Evolutionary conservation across 768 basidiomycete genomes (phyloP).

Genomic region (Kwoniella heveanensis): DNA sequence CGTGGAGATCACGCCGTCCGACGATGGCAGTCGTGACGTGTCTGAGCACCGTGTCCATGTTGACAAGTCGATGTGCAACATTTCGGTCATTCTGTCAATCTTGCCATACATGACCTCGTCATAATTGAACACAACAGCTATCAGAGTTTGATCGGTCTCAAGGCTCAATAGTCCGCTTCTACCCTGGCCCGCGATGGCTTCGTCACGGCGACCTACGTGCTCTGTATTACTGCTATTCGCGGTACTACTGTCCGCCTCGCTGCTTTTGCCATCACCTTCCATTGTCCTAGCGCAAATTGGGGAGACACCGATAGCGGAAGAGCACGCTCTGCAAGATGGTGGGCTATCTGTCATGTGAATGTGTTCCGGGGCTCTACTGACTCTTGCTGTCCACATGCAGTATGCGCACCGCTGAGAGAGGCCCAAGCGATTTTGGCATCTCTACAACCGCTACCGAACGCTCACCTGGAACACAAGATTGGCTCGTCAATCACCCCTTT

Average conservation of each 20-base stretch:
- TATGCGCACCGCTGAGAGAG: constrained; percentile 36
- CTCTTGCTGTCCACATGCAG: constrained; percentile 11
- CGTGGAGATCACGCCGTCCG: not conserved
- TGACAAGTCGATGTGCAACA: not conserved
- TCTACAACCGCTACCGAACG: constrained; percentile 28
- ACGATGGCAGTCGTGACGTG: not conserved
- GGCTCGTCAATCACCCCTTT: constrained; percentile 23
- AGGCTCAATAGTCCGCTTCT: no score
- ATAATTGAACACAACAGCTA: no score
- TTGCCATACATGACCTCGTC: no score
- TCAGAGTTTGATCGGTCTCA: no score
- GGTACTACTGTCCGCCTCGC: constrained; percentile 1
- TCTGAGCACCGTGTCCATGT: not conserved
- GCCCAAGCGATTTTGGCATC: constrained; percentile 33
- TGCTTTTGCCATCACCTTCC: constrained; percentile 9
- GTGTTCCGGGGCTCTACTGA: no score
- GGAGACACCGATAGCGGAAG: not conserved
- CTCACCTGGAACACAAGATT: constrained; percentile 42
- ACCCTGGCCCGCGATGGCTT: not conserved
- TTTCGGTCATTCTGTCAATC: no score
- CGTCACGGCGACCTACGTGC: constrained; percentile 6
- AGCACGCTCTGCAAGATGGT: constrained; percentile 9
- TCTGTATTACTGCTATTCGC: constrained; percentile 10
- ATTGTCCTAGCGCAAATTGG: constrained; percentile 10
- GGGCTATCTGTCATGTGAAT: no score